These are phyloP conservation scores for Solanum neorickii DNA, from an alignment of 257 asterid species.

Conservation along the genomic window DNA sequence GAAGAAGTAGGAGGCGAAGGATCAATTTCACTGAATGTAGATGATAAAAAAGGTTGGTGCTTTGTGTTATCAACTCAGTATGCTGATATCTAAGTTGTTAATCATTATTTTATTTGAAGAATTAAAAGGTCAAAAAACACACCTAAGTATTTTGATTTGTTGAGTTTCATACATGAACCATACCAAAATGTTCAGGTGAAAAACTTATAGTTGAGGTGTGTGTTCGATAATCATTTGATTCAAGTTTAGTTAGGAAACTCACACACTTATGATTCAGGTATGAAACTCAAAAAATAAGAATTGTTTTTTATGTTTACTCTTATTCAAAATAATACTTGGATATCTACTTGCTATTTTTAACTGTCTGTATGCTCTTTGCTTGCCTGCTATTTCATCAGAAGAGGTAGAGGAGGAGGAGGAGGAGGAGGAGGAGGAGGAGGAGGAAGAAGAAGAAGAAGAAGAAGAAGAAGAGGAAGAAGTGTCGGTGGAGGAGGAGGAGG, in stretches of 20 bases:
- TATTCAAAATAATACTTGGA: background rate
- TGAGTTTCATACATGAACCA: background rate
- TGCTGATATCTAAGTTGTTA: background rate
- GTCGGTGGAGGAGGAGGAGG: background rate
- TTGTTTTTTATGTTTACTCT: background rate
- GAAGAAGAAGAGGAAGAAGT: no score
- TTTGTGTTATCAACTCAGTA: background rate
- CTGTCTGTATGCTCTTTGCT: background rate
- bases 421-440: background rate
- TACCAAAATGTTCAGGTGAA: background rate
- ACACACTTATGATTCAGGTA: background rate
- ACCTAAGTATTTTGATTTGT: background rate
- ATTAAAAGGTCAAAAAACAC: background rate
- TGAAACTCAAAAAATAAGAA: background rate
- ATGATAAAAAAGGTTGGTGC: background rate
- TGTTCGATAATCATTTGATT: background rate
- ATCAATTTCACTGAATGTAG: background rate
- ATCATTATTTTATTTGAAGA: background rate
- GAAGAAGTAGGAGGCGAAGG: background rate
- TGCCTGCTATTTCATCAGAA: background rate
- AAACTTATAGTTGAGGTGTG: background rate
- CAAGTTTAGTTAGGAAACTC: background rate
- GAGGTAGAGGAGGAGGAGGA: background rate
- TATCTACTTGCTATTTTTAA: background rate
- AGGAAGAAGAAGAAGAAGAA: accelerated